Percentiles rank a stretch among this genome's conserved stretches.
Evolutionary conservation across 1,284 basidiomycete genomes (phyloP).

Genomic region (Sutorius eximius): DNA sequence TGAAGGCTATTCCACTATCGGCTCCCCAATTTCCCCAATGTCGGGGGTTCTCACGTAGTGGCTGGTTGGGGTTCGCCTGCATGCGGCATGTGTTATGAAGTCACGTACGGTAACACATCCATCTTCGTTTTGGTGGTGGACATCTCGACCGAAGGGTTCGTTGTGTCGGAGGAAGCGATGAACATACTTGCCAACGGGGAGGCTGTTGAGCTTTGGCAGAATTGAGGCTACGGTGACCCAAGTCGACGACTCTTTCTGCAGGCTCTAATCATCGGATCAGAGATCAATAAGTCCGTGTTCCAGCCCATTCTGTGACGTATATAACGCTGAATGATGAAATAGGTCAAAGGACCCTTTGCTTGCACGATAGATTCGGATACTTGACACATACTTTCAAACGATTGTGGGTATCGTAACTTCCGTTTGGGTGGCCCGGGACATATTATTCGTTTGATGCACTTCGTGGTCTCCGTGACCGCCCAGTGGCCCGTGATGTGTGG

Average conservation of each 20-base stretch:
- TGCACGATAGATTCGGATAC: not conserved
- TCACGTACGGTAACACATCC: too few relatives aligned
- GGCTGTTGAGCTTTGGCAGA: conserved; percentile 29
- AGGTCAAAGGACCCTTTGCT: too few relatives aligned
- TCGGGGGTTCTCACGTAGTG: conserved; percentile 47
- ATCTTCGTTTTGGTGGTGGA: conserved; percentile 42
- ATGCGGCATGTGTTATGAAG: conserved; percentile 38
- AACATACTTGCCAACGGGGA: conserved; percentile 34
- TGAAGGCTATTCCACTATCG: conserved; percentile 47
- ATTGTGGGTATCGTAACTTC: not conserved
- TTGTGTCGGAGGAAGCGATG: conserved; percentile 38
- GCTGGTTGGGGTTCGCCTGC: conserved; percentile 30
- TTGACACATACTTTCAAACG: not conserved
- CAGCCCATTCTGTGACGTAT: too few relatives aligned
- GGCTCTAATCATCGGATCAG: conserved; percentile 10
- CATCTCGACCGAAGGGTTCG: conserved; percentile 31
- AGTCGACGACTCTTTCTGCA: conserved; percentile 29
- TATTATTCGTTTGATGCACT: not conserved
- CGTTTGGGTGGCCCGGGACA: not conserved
- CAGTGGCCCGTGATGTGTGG: too few relatives aligned
- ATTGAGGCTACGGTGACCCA: conserved; percentile 19
- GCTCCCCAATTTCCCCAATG: conserved; percentile 51
- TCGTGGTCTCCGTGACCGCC: not conserved
- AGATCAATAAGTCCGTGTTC: not conserved
- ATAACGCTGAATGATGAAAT: too few relatives aligned